phyloP scores from a whole-genome alignment of 768 basidiomycete species.

The Lentinula edodes region DNA sequence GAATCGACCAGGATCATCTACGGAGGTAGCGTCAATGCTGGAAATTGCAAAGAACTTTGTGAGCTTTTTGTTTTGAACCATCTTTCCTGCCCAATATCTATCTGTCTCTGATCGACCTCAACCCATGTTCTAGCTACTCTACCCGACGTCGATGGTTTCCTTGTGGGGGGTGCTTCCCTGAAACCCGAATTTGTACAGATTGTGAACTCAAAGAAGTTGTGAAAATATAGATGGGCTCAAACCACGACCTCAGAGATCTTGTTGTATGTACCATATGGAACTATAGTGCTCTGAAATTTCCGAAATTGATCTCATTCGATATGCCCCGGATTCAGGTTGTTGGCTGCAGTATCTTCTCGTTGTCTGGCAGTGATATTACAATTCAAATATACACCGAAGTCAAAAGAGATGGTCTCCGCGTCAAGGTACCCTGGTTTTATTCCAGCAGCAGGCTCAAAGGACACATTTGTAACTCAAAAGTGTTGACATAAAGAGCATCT shows the following conservation, averaged over 20 bases:
- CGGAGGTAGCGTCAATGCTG: constrained; percentile 90
- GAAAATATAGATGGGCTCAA: not conserved
- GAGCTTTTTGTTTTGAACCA: constrained; percentile 18
- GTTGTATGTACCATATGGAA: not conserved
- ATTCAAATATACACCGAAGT: too few species aligned
- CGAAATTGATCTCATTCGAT: too few species aligned
- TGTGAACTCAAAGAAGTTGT: constrained; percentile 58
- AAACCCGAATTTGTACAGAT: constrained; percentile 96
- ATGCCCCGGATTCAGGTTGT: too few species aligned
- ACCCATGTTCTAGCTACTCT: constrained; percentile 47
- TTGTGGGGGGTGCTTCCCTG: constrained; percentile 95
- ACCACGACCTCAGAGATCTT: not conserved
- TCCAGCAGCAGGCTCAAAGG: too few species aligned
- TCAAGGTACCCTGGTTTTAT: too few species aligned
- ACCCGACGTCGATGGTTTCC: constrained; percentile 92
- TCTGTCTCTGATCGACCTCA: not conserved
- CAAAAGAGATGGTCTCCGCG: too few species aligned
- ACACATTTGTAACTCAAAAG: too few species aligned
- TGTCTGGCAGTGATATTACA: too few species aligned
- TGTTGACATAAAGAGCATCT: too few species aligned
- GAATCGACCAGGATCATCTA: constrained; percentile 84
- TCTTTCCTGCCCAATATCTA: constrained; percentile 9
- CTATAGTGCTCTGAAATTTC: not conserved
- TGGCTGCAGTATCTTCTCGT: too few species aligned
- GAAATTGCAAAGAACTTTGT: constrained; percentile 87